Evolutionary conservation across 169 alveolate species (phyloP).

Genomic region (Plasmodium vivax): DNA sequence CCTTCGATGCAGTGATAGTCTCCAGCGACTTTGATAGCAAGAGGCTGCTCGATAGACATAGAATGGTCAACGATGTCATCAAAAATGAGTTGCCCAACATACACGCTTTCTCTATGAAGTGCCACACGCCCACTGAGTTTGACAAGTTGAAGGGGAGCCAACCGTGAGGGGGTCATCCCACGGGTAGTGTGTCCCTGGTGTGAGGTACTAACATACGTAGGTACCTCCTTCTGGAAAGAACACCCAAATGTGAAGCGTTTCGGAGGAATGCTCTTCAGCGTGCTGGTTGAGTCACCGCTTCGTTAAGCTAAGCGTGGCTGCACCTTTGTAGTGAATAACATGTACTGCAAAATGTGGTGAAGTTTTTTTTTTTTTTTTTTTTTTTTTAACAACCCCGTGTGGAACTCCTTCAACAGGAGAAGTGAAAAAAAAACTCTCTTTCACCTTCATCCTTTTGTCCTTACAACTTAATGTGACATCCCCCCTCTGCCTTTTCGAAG

Average conservation of each 20-base stretch:
- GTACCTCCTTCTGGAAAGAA: not conserved
- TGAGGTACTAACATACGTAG: not conserved
- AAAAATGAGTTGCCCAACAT: conserved; percentile 84
- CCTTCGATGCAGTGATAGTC: conserved; percentile 86
- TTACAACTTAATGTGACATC: not conserved
- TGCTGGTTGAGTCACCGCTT: too few relatives aligned
- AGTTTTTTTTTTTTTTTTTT: too few relatives aligned
- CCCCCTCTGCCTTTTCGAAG: not conserved
- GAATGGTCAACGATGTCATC: conserved; percentile 86
- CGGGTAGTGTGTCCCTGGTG: not conserved
- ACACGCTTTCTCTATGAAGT: conserved; percentile 89
- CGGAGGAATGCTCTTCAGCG: not conserved
- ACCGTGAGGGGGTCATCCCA: not conserved
- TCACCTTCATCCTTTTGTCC: not conserved
- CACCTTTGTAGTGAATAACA: too few relatives aligned
- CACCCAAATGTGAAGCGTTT: not conserved
- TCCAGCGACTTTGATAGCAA: conserved; percentile 83
- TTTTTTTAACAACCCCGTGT: not conserved
- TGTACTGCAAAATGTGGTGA: not conserved
- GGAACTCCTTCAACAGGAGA: not conserved
- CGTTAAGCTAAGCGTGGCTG: too few relatives aligned
- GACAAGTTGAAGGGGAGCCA: conserved; percentile 72
- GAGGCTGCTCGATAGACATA: conserved; percentile 85
- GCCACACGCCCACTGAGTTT: conserved; percentile 88
- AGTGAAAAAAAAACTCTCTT: not conserved